Evolutionary conservation across 495 filamentous ascomycete species (phyloP), one percentile per base, ranked within the genome.

Genomic region (Umbilicaria muhlenbergii): DNA sequence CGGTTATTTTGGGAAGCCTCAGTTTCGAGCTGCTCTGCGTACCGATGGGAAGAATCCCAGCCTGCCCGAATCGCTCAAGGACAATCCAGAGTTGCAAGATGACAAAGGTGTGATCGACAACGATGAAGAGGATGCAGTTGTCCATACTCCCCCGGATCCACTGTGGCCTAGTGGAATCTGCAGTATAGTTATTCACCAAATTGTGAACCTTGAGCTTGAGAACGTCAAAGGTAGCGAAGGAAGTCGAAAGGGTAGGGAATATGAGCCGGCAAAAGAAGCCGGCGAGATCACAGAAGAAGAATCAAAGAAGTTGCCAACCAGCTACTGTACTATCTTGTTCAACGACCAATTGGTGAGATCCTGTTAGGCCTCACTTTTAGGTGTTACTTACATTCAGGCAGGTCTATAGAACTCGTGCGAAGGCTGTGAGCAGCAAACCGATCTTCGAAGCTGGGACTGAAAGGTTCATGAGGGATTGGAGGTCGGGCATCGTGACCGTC

Each of bases 391-490:
- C 11, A 28, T 17, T 21, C 39, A 18, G 38, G 0, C 47, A 74
- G 70, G 55, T 88, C 39, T 96, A 94, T 64, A 82, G 86, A 48
- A 96, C 89, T 28, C 77, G 89, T 50, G 69, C 81, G 16, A 95
- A 96, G 63, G 86, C 84, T 19, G 78, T 93, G 11, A 92, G 83
- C 49, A 88, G 82, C 37, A 87, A 88, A 60, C 89, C 89, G 10
- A 94, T 95, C 49, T 96, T 93, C 67, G 93, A 95, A 51, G 88
- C 89, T 12, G 89, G 89, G 32, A 94, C 87, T 5, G 89, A 96
- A 56, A 73, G 83, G 2, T 96, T 96, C 52, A 70, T 95, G n/a
- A 78, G 89, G 11, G 89, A 96, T 58, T 96, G 89, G 89, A 71
- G 86, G 38, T 87, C 81, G 32, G 71, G 75, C 31, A 79, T 94